These are phyloP conservation scores for Ophiostoma piceae DNA, from an alignment of 2,329 filamentous ascomycete genomes.

Conservation along the genomic window DNA sequence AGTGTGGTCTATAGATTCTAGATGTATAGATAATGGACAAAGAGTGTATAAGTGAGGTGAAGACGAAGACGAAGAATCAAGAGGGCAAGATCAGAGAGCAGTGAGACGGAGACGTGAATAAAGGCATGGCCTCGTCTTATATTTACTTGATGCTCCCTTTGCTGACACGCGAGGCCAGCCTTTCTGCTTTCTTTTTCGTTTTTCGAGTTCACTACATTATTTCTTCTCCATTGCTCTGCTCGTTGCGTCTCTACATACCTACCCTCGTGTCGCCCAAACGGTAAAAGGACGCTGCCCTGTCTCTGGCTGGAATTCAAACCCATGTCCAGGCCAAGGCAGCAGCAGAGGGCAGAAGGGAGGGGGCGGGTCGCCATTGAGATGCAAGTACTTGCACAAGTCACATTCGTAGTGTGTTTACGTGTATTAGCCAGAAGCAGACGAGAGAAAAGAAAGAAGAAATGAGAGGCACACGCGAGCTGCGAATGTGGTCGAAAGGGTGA, in stretches of 20 bases:
- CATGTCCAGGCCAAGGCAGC: not conserved
- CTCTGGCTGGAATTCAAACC: slow-evolving; percentile 13
- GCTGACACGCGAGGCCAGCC: not conserved
- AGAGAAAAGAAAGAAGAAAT: not conserved
- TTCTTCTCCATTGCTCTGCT: not conserved
- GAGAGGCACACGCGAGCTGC: not conserved
- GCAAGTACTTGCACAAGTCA: slow-evolving; percentile 5
- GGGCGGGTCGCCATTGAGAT: not conserved
- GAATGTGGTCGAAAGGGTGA: not conserved
- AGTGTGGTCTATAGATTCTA: not conserved
- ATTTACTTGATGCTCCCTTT: not conserved
- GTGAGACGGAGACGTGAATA: not conserved
- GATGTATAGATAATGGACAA: not conserved
- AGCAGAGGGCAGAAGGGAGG: not conserved
- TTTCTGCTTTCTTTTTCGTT: slow-evolving; percentile 11
- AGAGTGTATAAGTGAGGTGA: not conserved
- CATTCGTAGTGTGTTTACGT: slow-evolving; percentile 3
- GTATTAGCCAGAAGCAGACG: not conserved
- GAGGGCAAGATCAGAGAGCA: not conserved
- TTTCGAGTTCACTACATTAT: not conserved
- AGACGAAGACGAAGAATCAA: not conserved
- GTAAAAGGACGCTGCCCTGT: slow-evolving; percentile 7
- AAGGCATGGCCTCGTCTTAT: not conserved
- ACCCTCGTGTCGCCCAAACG: not conserved
- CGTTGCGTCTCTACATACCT: not conserved